Conservation (phyloP, 2,329 filamentous ascomycete species). For the Conoideocrella luteorostrata region DNA sequence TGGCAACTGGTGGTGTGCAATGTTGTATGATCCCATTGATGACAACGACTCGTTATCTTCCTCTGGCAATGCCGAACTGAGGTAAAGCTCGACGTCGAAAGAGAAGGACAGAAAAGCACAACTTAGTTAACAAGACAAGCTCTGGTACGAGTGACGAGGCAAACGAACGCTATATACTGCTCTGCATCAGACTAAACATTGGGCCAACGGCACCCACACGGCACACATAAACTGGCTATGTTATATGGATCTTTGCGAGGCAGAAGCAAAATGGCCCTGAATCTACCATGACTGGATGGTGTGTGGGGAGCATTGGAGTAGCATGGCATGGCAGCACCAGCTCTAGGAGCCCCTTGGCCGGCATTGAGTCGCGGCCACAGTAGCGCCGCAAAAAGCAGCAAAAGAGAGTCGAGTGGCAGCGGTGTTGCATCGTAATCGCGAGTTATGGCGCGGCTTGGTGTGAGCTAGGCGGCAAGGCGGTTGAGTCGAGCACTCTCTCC, state of each 20-base stretch:
- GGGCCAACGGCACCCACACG: background rate
- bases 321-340: background rate
- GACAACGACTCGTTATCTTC: no score
- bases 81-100: background rate
- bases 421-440: background rate
- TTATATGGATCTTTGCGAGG: conserved; percentile 6
- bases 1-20: conserved; percentile 1
- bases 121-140: background rate
- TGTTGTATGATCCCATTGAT: background rate
- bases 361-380: conserved; percentile 1
- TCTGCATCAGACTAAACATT: background rate
- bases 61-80: no score
- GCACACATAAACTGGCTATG: background rate
- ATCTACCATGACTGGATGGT: background rate
- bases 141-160: background rate
- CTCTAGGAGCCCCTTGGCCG: background rate
- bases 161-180: conserved; percentile 3
- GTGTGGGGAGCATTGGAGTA: background rate
- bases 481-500: background rate
- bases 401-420: conserved; percentile 1
- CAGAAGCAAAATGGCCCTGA: conserved; percentile 6
- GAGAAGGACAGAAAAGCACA: background rate
- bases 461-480: background rate
- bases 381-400: conserved; percentile 4
- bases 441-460: background rate